Percentiles rank a stretch among this genome's conserved stretches.
phyloP scores from a whole-genome alignment of 305 asterid species.

The Solanum hybrid region DNA sequence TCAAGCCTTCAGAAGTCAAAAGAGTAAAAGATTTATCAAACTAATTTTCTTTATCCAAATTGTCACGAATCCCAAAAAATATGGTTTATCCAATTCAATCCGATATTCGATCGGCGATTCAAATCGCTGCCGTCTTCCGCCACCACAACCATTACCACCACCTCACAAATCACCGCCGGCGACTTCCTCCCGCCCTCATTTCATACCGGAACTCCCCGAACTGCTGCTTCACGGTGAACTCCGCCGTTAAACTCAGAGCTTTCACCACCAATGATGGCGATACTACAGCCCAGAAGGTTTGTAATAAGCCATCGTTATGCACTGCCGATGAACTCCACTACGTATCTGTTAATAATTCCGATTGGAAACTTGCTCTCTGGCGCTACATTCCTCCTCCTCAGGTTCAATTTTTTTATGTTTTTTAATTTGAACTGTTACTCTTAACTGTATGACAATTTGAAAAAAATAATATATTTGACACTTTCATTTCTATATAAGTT shows the following conservation, averaged over 20 bases:
- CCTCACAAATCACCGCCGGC: slow-evolving; percentile 23
- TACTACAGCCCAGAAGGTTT: slow-evolving; percentile 23
- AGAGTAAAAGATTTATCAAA: not conserved
- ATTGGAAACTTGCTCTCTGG: slow-evolving; percentile 86
- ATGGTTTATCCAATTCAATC: slow-evolving; percentile 23
- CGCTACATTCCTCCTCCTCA: slow-evolving; percentile 72
- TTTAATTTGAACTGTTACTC: no score
- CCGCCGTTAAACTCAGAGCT: slow-evolving; percentile 23
- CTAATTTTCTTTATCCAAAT: not conserved
- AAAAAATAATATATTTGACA: not conserved
- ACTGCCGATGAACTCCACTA: slow-evolving; percentile 92
- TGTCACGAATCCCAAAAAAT: not conserved
- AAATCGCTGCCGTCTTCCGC: slow-evolving; percentile 49
- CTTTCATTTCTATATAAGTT: not conserved
- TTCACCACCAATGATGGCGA: slow-evolving; percentile 34
- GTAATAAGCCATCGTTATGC: slow-evolving; percentile 58
- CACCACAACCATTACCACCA: slow-evolving; percentile 16
- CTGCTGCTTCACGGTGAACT: not conserved
- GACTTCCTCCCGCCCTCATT: not conserved
- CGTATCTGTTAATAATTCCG: slow-evolving; percentile 49
- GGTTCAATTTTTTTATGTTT: slow-evolving; percentile 14
- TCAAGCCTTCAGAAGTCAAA: not conserved
- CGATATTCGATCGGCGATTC: slow-evolving; percentile 51
- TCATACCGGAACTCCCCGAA: not conserved
- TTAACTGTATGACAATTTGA: not conserved